Evolutionary conservation across 805 yeast genomes (phyloP), one percentile per base, ranked within the genome.

Genomic region (Candida sonorensis): DNA sequence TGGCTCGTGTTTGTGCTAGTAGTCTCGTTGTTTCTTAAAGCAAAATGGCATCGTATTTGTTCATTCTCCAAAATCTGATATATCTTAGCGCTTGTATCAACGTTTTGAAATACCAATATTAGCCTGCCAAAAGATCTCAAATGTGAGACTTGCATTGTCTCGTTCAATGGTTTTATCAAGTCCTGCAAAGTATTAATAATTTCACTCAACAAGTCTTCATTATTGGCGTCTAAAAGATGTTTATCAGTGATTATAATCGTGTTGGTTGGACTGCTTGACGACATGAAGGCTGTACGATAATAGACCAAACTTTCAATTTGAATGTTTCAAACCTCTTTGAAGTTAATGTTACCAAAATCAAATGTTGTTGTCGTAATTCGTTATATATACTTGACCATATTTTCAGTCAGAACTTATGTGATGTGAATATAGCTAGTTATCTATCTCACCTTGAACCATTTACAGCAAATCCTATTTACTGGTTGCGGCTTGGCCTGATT

Each of bases 181-280:
- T 43, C 48, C 2, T 37, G 16, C 12, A 23, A 23, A 13, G 26
- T n/a, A 2, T 48, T 43, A 2, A 44, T 11, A 7, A 55, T 36
- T 23, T 44, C 48, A 3, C 37, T 22, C 11, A 49, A 19, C 6
- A 45, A 26, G 16, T 46, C 49, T 9, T 17, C 27, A 24, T 52
- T 46, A 3, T 31, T 31, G 3, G 38, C 27, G n/a, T 36, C 37
- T 12, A 53, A 21, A 7, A 53, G 23, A 11, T 39, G 33, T 10
- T 15, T 25, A 26, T 54, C 60, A 7, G 59, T 55, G 8, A 55
- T 40, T 11, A 55, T 48, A 4, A 55, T 29, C 3, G 58, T 51
- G 30, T 55, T 55, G 2, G 59, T 47, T n/a, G 45, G 45, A 13
- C 29, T 31, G n/a, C n/a, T n/a, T n/a, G n/a, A n/a, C n/a, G n/a